Evolutionary conservation across 805 yeast species (phyloP).

Genomic region (Ogataea nonfermentans): DNA sequence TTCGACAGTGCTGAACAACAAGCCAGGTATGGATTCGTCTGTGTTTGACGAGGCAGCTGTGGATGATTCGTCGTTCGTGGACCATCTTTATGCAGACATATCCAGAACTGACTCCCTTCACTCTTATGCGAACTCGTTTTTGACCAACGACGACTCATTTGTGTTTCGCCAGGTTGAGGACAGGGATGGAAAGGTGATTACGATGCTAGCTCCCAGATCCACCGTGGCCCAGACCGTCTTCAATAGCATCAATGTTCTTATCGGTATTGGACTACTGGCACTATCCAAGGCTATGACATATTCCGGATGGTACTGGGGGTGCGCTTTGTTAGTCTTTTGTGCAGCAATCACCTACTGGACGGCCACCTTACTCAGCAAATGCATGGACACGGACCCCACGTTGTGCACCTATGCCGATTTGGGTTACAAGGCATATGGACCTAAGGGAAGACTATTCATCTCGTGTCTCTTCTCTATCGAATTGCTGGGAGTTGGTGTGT

Average conservation of each 20-base stretch:
- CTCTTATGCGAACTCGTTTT: constrained; percentile 28
- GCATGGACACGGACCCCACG: constrained; percentile 78
- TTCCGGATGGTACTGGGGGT: constrained; percentile 68
- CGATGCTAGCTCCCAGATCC: constrained; percentile 78
- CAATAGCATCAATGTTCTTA: constrained; percentile 62
- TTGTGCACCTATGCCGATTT: constrained; percentile 86
- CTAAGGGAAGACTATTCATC: constrained; percentile 68
- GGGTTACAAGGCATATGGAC: constrained; percentile 83
- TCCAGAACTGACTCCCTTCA: constrained; percentile 28
- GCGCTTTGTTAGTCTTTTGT: constrained; percentile 54
- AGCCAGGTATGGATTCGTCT: constrained; percentile 23
- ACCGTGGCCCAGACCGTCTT: constrained; percentile 70
- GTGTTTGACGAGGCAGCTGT: constrained; percentile 38
- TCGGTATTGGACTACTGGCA: constrained; percentile 68
- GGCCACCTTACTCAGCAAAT: constrained; percentile 67
- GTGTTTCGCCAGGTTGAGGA: constrained; percentile 57
- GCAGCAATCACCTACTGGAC: constrained; percentile 73
- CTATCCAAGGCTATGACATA: constrained; percentile 62
- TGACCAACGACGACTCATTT: constrained; percentile 30
- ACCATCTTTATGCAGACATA: constrained; percentile 28
- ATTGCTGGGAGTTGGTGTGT: constrained; percentile 76
- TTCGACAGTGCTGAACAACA: constrained; percentile 45
- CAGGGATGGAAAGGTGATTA: constrained; percentile 63
- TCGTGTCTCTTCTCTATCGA: constrained; percentile 76
- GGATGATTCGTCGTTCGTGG: constrained; percentile 43